Evolutionary conservation across 805 yeast species (phyloP), one percentile per base, ranked within the genome.

Genomic region (Starmera caribaea): DNA sequence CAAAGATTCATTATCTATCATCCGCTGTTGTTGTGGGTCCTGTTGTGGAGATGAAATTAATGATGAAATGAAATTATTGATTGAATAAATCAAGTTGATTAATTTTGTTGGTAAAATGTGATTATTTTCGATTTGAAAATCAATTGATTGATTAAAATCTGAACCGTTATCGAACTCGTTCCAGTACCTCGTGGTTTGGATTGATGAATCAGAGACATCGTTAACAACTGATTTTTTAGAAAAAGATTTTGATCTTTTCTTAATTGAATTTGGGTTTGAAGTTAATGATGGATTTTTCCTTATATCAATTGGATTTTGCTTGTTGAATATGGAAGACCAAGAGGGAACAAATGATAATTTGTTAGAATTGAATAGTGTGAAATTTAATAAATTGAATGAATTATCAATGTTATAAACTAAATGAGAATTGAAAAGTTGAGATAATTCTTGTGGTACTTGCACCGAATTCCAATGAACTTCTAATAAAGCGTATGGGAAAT

Each of bases 111-210:
- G 30, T 16, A 31, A 48, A 38, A 26, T 46, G 29, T 35, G 45
- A 37, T 30, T 37, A 36, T 29, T 39, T 34, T n/a, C 36, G 35
- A 15, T 33, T 34, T 12, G 30, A 29, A 30, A 21, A n/a, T 31
- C 11, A n/a, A 9, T 9, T 31, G 15, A 31, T 31, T 31, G 33
- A n/a, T 31, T 14, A n/a, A n/a, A 14, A 42, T 76, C 83, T 1
- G 79, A 75, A 0, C 72, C 73, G 48, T 78, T 66, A 49, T 78
- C 84, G 51, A 78, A 78, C 57, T 78, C 84, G 50, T 78, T 78
- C 84, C 84, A 78, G 53, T 78, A 78, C 35, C 79, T 54, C 9
- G 14, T 32, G 27, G 37, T 37, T 27, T 28, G n/a, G 31, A 15
- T 21, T 8, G 47, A 39, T 2, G 37, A n/a, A 8, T 44, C 38